phyloP scores from a whole-genome alignment of 2,329 filamentous ascomycete species.

The Cladophialophora psammophila region DNA sequence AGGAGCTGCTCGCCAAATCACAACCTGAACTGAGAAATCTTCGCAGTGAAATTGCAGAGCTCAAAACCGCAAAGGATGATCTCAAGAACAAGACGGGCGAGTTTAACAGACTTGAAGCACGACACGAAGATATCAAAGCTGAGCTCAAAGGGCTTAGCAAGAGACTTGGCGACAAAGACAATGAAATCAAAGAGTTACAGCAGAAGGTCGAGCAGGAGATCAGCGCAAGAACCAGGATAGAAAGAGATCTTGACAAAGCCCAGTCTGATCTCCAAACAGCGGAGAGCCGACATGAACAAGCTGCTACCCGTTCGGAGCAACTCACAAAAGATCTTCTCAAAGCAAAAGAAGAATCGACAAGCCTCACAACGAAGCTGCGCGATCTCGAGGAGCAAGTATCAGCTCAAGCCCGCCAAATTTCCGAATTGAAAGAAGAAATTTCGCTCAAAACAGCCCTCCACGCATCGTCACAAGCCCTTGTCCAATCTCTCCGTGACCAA shows the following conservation, averaged over 20 bases:
- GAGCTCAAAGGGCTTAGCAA: slow-evolving; percentile 76
- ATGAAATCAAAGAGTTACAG: slow-evolving; percentile 77
- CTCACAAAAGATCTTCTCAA: slow-evolving; percentile 72
- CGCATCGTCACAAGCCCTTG: slow-evolving; percentile 79
- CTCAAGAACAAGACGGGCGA: slow-evolving; percentile 69
- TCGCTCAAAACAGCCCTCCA: slow-evolving; percentile 87
- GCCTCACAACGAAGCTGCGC: slow-evolving; percentile 65
- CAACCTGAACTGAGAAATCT: slow-evolving; percentile 85
- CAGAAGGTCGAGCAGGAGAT: slow-evolving; percentile 80
- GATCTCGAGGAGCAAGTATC: slow-evolving; percentile 77
- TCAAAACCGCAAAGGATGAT: slow-evolving; percentile 79
- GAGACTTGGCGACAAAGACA: slow-evolving; percentile 74
- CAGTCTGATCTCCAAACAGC: slow-evolving; percentile 79
- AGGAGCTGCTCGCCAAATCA: slow-evolving; percentile 79
- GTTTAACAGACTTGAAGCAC: slow-evolving; percentile 77
- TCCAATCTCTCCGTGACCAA: slow-evolving; percentile 93
- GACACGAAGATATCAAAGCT: slow-evolving; percentile 79
- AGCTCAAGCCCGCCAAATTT: slow-evolving; percentile 72
- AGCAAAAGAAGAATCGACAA: slow-evolving; percentile 73
- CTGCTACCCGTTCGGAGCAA: slow-evolving; percentile 76
- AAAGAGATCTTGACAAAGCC: slow-evolving; percentile 77
- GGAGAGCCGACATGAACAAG: slow-evolving; percentile 80
- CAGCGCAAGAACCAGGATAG: slow-evolving; percentile 72
- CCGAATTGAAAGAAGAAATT: slow-evolving; percentile 76
- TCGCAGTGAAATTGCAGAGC: slow-evolving; percentile 75